Evolutionary conservation across 306 rosid genomes (phyloP).

Genomic region (Senna siamea): DNA sequence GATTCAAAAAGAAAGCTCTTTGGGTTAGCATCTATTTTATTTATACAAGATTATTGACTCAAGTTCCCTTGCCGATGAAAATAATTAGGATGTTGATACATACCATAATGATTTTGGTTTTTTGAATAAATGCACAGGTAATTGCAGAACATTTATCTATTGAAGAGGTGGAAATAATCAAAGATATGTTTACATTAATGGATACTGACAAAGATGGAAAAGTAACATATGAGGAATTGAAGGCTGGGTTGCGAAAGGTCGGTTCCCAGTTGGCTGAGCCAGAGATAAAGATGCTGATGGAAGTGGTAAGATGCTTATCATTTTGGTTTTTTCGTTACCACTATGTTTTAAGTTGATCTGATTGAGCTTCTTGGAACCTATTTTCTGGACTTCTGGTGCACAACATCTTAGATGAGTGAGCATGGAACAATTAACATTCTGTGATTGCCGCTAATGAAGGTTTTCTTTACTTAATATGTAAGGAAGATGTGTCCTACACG

Average conservation of each 20-base stretch:
- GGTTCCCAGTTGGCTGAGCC: conserved; percentile 96
- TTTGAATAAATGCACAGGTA: conserved; percentile 61
- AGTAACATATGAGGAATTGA: conserved; percentile 81
- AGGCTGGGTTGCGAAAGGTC: conserved; percentile 78
- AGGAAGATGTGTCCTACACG: neutral
- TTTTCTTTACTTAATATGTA: neutral
- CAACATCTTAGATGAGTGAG: neutral
- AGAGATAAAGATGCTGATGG: conserved; percentile 97
- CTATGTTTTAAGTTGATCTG: neutral
- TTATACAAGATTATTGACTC: conserved; percentile 36
- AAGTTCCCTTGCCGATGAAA: conserved; percentile 29
- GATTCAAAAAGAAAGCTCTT: conserved; percentile 94
- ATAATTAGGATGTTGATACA: conserved; percentile 18
- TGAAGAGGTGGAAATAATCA: conserved; percentile 93
- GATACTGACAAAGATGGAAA: conserved; percentile 87
- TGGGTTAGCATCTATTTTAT: conserved; percentile 64
- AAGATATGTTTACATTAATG: conserved; percentile 90
- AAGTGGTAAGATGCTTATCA: conserved; percentile 70
- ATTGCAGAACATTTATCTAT: conserved; percentile 90
- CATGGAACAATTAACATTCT: neutral
- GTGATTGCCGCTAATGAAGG: neutral
- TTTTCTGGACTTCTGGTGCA: conserved; percentile 27
- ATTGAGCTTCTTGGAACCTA: conserved; percentile 33
- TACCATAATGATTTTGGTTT: conserved; percentile 26
- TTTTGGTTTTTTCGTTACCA: neutral